phyloP scores from a whole-genome alignment of 257 asterid species.

The Solanum chiquidenum region DNA sequence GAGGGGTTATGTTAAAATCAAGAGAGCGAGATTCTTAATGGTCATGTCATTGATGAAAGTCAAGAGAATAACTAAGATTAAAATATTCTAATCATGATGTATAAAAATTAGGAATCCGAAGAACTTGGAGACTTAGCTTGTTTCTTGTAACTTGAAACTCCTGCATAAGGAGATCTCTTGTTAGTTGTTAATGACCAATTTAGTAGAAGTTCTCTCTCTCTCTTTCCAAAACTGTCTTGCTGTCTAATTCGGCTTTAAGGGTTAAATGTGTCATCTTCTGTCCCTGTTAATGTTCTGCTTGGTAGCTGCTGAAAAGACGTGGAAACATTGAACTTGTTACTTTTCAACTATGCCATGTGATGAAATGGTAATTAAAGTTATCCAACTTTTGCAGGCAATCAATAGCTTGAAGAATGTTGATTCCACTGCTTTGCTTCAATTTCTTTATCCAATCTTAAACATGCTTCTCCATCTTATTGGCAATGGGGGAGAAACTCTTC shows the following conservation, averaged over 20 bases:
- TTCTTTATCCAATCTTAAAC: constrained; percentile 93
- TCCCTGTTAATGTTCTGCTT: background rate
- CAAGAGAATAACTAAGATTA: background rate
- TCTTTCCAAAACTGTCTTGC: background rate
- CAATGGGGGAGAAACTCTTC: constrained; percentile 97
- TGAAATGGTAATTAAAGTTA: background rate
- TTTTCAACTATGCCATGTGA: background rate
- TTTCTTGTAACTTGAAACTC: background rate
- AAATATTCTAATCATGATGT: background rate
- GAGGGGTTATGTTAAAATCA: background rate
- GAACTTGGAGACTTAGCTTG: background rate
- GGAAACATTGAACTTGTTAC: background rate
- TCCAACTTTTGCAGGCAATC: constrained; percentile 60
- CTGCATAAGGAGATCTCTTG: background rate
- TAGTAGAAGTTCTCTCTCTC: background rate
- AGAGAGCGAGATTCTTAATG: background rate
- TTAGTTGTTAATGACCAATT: background rate
- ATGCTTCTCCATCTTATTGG: constrained; percentile 99
- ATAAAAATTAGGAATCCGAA: background rate
- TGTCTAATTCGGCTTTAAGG: background rate
- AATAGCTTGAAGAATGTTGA: constrained; percentile 98
- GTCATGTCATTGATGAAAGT: background rate
- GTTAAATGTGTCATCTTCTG: background rate
- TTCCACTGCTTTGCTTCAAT: constrained; percentile 96
- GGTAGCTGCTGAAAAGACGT: background rate